phyloP scores from a whole-genome alignment of 805 yeast genomes.

The Pachysolen tannophilus region DNA sequence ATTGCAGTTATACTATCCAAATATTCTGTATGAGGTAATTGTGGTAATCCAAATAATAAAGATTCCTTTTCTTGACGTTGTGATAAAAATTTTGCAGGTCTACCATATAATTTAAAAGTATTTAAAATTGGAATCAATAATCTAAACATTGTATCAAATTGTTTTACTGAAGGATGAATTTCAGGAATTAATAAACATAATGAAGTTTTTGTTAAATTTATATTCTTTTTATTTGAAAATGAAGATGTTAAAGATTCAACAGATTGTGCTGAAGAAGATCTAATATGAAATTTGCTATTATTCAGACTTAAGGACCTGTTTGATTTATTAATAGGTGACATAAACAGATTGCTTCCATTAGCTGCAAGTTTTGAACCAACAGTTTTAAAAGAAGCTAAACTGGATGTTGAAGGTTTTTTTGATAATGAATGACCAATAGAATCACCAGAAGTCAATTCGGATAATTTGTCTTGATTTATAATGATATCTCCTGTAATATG shows the following conservation, averaged over 20 bases:
- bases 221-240: conserved; percentile 14
- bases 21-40: conserved; percentile 61
- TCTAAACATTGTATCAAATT: conserved; percentile 67
- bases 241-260: conserved; percentile 18
- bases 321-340: background rate
- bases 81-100: conserved; percentile 57
- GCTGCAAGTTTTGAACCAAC: too few relatives aligned
- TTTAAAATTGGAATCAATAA: conserved; percentile 63
- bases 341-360: conserved; percentile 13
- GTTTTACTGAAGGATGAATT: conserved; percentile 63
- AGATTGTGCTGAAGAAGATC: conserved; percentile 16
- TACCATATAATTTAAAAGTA: conserved; percentile 63
- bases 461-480: conserved; percentile 29
- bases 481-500: conserved; percentile 47
- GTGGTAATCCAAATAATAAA: conserved; percentile 65
- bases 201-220: conserved; percentile 17
- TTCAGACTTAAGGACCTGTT: conserved; percentile 5
- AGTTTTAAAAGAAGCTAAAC: too few relatives aligned
- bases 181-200: conserved; percentile 46
- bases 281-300: conserved; percentile 3
- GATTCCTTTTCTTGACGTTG: conserved; percentile 47
- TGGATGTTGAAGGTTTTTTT: conserved; percentile 21
- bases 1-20: conserved; percentile 26
- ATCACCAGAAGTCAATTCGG: conserved; percentile 19
- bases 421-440: conserved; percentile 20